Percentiles rank a stretch among this genome's conserved stretches.
Conservation (phyloP, 305 asterid genomes). For the Solanum hybrid region DNA sequence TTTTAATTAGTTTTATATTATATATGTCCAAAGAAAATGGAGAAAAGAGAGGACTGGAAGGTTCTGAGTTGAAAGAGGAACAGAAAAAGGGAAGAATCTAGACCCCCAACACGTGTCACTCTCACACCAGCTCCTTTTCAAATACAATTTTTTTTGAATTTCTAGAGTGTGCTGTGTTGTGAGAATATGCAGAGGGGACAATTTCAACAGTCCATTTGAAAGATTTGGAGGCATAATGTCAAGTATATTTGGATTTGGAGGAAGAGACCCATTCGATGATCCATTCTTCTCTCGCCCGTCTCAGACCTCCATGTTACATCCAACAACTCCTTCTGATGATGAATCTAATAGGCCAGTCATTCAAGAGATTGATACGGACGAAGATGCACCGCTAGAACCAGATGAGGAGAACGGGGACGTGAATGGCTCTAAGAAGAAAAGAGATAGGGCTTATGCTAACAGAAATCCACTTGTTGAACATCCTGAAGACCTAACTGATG, state of each 20-base stretch:
- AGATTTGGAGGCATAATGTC: slow-evolving; percentile 37
- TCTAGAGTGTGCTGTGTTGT: background rate
- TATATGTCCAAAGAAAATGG: background rate
- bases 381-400: slow-evolving; percentile 6
- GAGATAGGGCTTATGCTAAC: slow-evolving; percentile 14
- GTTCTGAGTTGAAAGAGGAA: background rate
- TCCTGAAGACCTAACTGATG: slow-evolving; percentile 59
- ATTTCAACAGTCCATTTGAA: slow-evolving; percentile 16
- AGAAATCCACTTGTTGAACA: slow-evolving; percentile 62
- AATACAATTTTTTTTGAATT: background rate
- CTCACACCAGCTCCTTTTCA: background rate
- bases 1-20: too few species aligned
- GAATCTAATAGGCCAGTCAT: slow-evolving; percentile 38
- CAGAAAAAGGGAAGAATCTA: background rate
- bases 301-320: slow-evolving; percentile 17
- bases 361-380: slow-evolving; percentile 50
- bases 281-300: slow-evolving; percentile 60
- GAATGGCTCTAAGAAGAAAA: background rate
- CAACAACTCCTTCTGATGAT: slow-evolving; percentile 10
- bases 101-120: background rate
- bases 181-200: slow-evolving; percentile 30
- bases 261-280: slow-evolving; percentile 57
- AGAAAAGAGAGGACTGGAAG: background rate
- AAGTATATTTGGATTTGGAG: slow-evolving; percentile 52
- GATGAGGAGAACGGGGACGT: slow-evolving; percentile 13